Evolutionary conservation across 805 yeast genomes (phyloP), one percentile per base, ranked within the genome.

Genomic region (Pichia ethanolica): DNA sequence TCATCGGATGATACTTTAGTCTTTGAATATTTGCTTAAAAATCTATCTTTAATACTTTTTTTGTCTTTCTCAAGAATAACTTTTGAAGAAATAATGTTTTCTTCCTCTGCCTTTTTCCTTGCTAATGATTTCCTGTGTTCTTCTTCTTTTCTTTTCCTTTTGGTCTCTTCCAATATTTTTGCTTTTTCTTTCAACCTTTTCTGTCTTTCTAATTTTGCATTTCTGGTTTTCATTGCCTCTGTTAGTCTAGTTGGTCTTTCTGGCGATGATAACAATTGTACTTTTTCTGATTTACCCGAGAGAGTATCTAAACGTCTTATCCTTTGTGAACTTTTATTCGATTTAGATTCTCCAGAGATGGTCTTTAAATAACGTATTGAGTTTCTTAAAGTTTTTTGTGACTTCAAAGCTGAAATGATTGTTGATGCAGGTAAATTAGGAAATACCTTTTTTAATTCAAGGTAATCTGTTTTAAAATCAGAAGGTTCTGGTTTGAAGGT

Each of bases 391-490:
- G 66, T 58, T 1, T 64, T 63, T 39, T 66, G 59, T 0, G 54
- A 53, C 47, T 63, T 67, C 45, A 66, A 57, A 8, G 68, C 64
- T 10, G 58, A 56, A 10, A 65, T 51, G n/a, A 69, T 63, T 5
- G 64, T 57, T 4, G 61, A 46, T 7, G 61, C 65, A 10, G 64
- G 50, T 12, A 63, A 45, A n/a, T 59, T 49, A 0, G 73, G 73
- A 44, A 56, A 70, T 36, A 60, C 59, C 37, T 63, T 67, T 47
- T 58, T 64, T 41, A 70, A 57, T 4, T 63, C 59, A 3, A 54
- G 50, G 34, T 66, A 59, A 46, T 65, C 64, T 39, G 64, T 12
- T n/a, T 34, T 45, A 13, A 39, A 39, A 39, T 43, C 34, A 1
- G 49, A 28, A 11, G 28, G 20, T 5, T 34, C 39, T 20, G 42